Percentiles rank a stretch among this genome's conserved stretches.
Evolutionary conservation across 805 yeast species (phyloP).

Genomic region (Candida caryicola): DNA sequence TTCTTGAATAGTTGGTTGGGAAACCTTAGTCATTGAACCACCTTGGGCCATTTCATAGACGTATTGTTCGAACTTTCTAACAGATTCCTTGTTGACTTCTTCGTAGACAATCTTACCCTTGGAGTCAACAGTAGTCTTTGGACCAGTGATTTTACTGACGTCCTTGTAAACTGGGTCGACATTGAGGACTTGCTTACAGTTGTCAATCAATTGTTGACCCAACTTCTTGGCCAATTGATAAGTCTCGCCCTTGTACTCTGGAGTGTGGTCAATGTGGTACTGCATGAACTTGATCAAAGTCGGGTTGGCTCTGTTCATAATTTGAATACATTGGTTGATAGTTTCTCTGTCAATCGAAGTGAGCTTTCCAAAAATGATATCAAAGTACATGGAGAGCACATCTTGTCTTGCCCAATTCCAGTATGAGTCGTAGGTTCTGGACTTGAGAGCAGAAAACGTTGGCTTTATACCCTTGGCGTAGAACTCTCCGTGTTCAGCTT

Average conservation of each 20-base stretch:
- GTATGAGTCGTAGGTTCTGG: slow-evolving; percentile 93
- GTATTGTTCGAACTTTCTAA: slow-evolving; percentile 92
- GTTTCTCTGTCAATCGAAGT: slow-evolving; percentile 93
- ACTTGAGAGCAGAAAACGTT: slow-evolving; percentile 85
- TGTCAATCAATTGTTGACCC: slow-evolving; percentile 92
- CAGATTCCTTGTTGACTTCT: slow-evolving; percentile 85
- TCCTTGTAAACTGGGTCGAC: slow-evolving; percentile 93
- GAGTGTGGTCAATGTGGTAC: slow-evolving; percentile 78
- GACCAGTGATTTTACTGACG: slow-evolving; percentile 91
- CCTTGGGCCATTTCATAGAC: slow-evolving; percentile 96
- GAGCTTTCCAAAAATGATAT: slow-evolving; percentile 90
- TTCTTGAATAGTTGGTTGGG: slow-evolving; percentile 76
- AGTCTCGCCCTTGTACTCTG: slow-evolving; percentile 84
- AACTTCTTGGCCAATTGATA: slow-evolving; percentile 84
- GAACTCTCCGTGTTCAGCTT: slow-evolving; percentile 80
- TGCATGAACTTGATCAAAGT: slow-evolving; percentile 95
- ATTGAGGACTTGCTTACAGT: slow-evolving; percentile 82
- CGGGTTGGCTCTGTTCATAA: slow-evolving; percentile 96
- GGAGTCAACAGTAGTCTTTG: slow-evolving; percentile 81
- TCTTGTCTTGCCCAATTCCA: slow-evolving; percentile 99
- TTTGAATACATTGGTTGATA: slow-evolving; percentile 91
- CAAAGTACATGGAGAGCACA: slow-evolving; percentile 87
- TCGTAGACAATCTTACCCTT: slow-evolving; percentile 84
- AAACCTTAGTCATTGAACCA: slow-evolving; percentile 69
- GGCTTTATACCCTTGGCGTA: slow-evolving; percentile 92